Base-by-base conservation (phyloP, 1,284 basidiomycete genomes). In the Afroboletus lepidellus region DNA sequence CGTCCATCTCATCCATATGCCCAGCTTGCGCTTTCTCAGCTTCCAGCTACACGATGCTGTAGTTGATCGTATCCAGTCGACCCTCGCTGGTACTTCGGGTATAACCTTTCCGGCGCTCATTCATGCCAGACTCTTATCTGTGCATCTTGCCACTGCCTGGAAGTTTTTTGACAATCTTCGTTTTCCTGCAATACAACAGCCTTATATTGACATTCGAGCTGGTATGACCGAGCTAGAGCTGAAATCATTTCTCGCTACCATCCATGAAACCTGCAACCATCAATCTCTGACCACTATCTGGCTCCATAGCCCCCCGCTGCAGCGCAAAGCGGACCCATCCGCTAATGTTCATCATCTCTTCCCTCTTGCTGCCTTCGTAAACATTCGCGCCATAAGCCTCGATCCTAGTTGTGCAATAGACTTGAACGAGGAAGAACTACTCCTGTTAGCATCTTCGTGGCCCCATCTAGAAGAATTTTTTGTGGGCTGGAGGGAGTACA, bases 381-480 rank as follows among this genome's bases (percentile, higher is more conserved):
- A 63, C 41, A 45, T 60, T 30, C 46, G 21, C 8, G 34, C 12
- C 4, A 47, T 60, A 21, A 33, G 3, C 3, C 43, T 63, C 16
- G 24, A 52, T 29, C 27, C 47, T n/a, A 8, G 15, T 29, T 52
- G 23, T 1, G 30, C 38, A 2, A 23, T n/a, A 6, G 51, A 61
- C 30, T 11, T 61, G 30, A 46, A 43, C 12, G 55, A 56, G 37
- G 15, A n/a, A 18, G 48, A 51, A 18, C 42, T 63, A 3, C 44
- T 63, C 3, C 13, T 15, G 13, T 49, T 63, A 24, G 52, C 48
- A 32, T 58, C 59, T 8, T 61, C 50, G 6, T 63, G 60, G 59
- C 52, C 61, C 0, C 39, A 20, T 12, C 11, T 63, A 25, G 44
- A 51, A 29, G 3, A 0, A 3, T 49, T 61, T 3, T 8, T 27